Percentiles rank a stretch among this genome's conserved stretches.
phyloP scores from a whole-genome alignment of 2,329 filamentous ascomycete species.

The Huntiella decipiens region DNA sequence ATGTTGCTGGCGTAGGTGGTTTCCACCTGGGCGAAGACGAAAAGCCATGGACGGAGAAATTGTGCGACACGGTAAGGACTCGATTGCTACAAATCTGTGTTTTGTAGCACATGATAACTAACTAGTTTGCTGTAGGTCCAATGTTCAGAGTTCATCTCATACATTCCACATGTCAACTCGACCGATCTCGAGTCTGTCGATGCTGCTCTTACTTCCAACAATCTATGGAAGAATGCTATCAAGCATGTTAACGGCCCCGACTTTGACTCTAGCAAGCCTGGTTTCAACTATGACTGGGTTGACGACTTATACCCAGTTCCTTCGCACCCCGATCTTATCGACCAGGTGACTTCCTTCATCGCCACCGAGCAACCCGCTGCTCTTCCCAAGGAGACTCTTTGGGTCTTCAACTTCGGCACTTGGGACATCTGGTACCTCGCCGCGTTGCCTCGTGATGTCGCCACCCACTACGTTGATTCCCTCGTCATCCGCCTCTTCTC shows the following conservation, averaged over 20 bases:
- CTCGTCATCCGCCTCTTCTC: constrained; percentile 24
- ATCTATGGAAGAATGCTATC: constrained; percentile 25
- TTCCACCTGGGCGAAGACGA: constrained; percentile 7
- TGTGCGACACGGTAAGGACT: constrained; percentile 27
- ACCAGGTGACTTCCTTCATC: constrained; percentile 29
- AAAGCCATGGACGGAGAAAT: constrained; percentile 27
- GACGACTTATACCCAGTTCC: constrained; percentile 24
- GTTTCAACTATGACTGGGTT: constrained; percentile 26
- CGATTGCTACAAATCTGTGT: background rate
- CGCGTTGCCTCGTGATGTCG: constrained; percentile 23
- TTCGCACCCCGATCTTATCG: constrained; percentile 22
- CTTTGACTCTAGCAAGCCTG: constrained; percentile 19
- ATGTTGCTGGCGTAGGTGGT: constrained; percentile 19
- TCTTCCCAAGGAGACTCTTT: constrained; percentile 28
- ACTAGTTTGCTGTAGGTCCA: constrained; percentile 20
- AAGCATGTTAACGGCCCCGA: constrained; percentile 17
- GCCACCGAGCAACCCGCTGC: constrained; percentile 18
- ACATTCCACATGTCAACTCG: constrained; percentile 24
- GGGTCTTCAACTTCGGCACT: constrained; percentile 33
- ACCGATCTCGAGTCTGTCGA: constrained; percentile 16
- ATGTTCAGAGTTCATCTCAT: constrained; percentile 27
- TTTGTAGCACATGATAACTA: background rate
- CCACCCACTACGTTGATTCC: constrained; percentile 20
- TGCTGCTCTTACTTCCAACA: constrained; percentile 33
- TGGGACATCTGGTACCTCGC: constrained; percentile 37